Evolutionary conservation across 1,284 basidiomycete genomes (phyloP).

Genomic region (Chalciporus piperatoides): DNA sequence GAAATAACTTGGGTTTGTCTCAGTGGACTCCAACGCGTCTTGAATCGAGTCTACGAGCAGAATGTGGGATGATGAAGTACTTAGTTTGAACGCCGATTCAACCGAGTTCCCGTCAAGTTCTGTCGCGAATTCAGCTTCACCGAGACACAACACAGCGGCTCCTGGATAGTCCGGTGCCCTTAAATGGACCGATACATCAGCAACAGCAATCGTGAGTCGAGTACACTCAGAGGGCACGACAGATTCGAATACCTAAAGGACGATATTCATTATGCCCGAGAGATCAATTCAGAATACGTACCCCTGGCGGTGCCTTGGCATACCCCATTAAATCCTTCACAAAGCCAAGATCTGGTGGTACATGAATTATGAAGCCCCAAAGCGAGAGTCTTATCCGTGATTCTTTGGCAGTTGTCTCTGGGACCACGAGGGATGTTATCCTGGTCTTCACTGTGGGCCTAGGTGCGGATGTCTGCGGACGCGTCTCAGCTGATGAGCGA

Average conservation of each 20-base stretch:
- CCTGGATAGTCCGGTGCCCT: conserved; percentile 62
- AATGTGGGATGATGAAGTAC: conserved; percentile 46
- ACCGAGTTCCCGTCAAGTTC: conserved; percentile 67
- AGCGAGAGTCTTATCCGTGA: conserved; percentile 67
- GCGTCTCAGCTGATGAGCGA: conserved; percentile 5
- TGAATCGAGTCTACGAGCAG: conserved; percentile 64
- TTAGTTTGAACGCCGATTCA: conserved; percentile 51
- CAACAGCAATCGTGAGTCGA: conserved; percentile 58
- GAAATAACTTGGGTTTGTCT: conserved; percentile 3
- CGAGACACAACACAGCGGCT: conserved; percentile 63
- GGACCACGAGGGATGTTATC: conserved; percentile 64
- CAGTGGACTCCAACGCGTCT: conserved; percentile 28
- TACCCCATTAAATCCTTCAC: conserved; percentile 63
- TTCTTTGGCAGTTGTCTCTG: conserved; percentile 74
- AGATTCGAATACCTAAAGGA: conserved; percentile 78
- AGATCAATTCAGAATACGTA: conserved; percentile 37
- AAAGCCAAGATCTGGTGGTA: conserved; percentile 66
- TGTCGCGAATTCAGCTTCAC: conserved; percentile 62
- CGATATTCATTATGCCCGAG: conserved; percentile 1
- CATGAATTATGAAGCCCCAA: conserved; percentile 61
- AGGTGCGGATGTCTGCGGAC: conserved; percentile 39
- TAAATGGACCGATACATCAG: conserved; percentile 66
- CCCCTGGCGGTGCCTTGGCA: conserved; percentile 83
- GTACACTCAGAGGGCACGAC: conserved; percentile 91
- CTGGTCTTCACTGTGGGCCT: conserved; percentile 60